These are phyloP conservation scores for Pseudozyma pruni DNA, from an alignment of 1,284 basidiomycete genomes.

Conservation along the genomic window DNA sequence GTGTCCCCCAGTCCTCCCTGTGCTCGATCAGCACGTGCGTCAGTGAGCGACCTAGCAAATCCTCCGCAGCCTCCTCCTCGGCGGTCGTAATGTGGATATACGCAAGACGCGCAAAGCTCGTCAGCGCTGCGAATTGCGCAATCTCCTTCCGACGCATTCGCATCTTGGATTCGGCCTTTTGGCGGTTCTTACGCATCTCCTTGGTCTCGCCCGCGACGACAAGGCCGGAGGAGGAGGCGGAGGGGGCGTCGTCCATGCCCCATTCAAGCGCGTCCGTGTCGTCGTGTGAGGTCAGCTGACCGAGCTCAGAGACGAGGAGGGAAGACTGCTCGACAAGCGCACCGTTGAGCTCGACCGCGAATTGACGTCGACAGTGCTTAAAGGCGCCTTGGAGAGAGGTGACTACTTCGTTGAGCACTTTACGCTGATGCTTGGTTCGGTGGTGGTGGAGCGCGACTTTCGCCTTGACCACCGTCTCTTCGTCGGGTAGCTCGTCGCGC, in stretches of 20 bases:
- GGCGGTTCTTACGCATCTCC: slow-evolving; percentile 33
- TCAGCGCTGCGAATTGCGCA: slow-evolving; percentile 19
- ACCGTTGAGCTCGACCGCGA: background rate
- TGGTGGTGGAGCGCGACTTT: slow-evolving; percentile 27
- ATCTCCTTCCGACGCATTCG: slow-evolving; percentile 27
- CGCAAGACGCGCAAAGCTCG: slow-evolving; percentile 6
- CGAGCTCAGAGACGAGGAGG: background rate
- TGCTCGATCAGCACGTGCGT: slow-evolving; percentile 17
- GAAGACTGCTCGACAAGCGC: background rate
- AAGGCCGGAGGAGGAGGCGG: background rate
- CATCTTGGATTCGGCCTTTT: slow-evolving; percentile 32
- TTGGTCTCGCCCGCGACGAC: slow-evolving; percentile 19
- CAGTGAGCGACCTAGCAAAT: slow-evolving; percentile 1
- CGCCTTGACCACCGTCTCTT: slow-evolving; percentile 2
- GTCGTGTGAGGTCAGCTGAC: background rate
- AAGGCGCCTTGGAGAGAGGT: slow-evolving; percentile 17
- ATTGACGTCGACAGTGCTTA: slow-evolving; percentile 25
- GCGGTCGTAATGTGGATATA: background rate
- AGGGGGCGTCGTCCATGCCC: background rate
- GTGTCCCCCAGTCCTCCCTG: slow-evolving; percentile 9
- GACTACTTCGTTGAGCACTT: slow-evolving; percentile 20
- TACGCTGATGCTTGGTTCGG: slow-evolving; percentile 28
- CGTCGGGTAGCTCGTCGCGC: too few species aligned
- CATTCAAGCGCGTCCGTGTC: background rate
- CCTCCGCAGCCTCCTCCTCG: background rate